Percentiles rank a stretch among this genome's conserved stretches.
phyloP scores from a whole-genome alignment of 2,329 filamentous ascomycete species.

The Lachnellula occidentalis region DNA sequence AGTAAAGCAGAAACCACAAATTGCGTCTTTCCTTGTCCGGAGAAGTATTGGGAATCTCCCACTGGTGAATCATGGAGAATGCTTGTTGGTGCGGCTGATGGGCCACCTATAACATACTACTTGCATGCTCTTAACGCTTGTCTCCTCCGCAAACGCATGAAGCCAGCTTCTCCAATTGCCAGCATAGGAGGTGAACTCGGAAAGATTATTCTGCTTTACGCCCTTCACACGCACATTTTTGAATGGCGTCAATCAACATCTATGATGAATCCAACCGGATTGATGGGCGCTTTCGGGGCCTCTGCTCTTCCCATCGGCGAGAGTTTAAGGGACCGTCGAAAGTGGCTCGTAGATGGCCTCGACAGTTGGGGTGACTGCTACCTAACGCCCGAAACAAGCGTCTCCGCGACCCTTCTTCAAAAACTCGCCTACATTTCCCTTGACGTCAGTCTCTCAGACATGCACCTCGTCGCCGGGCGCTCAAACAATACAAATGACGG shows the following conservation, averaged over 20 bases:
- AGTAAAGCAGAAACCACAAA: slow-evolving; percentile 29
- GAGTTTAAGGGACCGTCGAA: slow-evolving; percentile 19
- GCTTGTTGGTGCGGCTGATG: slow-evolving; percentile 18
- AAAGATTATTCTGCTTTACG: slow-evolving; percentile 26
- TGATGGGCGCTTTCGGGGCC: slow-evolving; percentile 24
- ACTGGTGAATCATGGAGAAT: slow-evolving; percentile 21
- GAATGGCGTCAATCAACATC: slow-evolving; percentile 26
- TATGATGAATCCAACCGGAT: slow-evolving; percentile 28
- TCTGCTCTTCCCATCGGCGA: slow-evolving; percentile 24
- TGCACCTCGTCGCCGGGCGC: slow-evolving; percentile 28
- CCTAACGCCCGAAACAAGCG: slow-evolving; percentile 2
- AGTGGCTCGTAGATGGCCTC: slow-evolving; percentile 25
- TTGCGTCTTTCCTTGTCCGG: slow-evolving; percentile 25
- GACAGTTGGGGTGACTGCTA: slow-evolving; percentile 27
- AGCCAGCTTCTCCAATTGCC: slow-evolving; percentile 23
- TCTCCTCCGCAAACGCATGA: slow-evolving; percentile 25
- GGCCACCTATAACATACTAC: slow-evolving; percentile 21
- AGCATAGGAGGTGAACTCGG: slow-evolving; percentile 19
- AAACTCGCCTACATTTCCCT: slow-evolving; percentile 23
- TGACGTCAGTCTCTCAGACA: slow-evolving; percentile 25
- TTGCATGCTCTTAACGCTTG: slow-evolving; percentile 27
- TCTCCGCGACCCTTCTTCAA: slow-evolving; percentile 20
- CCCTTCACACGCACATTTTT: slow-evolving; percentile 27
- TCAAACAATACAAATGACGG: slow-evolving; percentile 21
- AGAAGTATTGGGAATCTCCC: slow-evolving; percentile 24